Percentiles rank a stretch among this genome's conserved stretches.
Conservation (phyloP, 2,329 filamentous ascomycete genomes). For the Sarocladium kiliense region DNA sequence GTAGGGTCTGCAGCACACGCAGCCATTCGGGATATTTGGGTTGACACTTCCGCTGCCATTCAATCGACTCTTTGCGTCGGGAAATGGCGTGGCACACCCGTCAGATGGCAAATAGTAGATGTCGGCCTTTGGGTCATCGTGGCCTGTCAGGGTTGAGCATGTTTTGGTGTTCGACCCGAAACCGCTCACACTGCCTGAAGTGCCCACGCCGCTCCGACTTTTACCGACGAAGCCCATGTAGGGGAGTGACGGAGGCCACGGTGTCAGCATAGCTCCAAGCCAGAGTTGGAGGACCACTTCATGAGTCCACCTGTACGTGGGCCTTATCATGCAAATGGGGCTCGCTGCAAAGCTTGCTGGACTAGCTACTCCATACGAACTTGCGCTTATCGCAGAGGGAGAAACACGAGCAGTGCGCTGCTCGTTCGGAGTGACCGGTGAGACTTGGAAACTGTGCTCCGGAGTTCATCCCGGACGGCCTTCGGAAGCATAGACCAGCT, state of each 20-base stretch:
- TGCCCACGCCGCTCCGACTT: neutral
- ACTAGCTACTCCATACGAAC: no score
- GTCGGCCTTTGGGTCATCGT: no score
- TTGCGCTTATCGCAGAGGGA: no score
- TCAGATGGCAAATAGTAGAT: neutral
- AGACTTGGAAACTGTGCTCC: no score
- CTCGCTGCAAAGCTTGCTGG: neutral
- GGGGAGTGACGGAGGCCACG: neutral
- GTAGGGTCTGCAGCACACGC: neutral
- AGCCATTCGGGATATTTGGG: neutral
- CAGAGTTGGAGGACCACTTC: neutral
- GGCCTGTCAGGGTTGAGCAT: no score
- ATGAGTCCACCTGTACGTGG: neutral
- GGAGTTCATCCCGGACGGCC: no score
- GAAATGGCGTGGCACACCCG: neutral
- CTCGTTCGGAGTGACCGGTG: no score
- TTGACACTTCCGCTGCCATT: neutral
- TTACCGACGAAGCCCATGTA: neutral
- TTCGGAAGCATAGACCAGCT: no score
- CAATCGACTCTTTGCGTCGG: neutral
- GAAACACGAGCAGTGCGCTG: no score
- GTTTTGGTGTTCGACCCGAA: no score
- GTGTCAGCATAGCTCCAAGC: neutral
- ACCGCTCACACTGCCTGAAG: neutral
- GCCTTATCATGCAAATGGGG: neutral